Evolutionary conservation across 2,329 filamentous ascomycete species (phyloP).

Genomic region (Monosporascus sp.): DNA sequence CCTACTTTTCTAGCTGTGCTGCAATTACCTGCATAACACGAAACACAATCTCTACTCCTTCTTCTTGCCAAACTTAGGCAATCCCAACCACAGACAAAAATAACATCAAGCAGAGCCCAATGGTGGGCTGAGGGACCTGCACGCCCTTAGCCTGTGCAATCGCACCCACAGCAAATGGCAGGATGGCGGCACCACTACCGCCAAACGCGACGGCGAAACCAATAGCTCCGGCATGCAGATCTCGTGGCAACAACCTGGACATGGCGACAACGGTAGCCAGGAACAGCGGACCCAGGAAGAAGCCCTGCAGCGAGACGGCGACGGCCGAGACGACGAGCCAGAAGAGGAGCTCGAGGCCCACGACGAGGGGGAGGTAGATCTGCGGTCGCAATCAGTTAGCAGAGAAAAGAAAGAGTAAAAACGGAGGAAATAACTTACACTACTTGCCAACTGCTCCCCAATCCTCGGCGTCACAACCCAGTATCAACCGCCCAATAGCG

Average conservation of each 20-base stretch:
- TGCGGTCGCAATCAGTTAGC: no score
- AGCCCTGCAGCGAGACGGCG: conserved; percentile 65
- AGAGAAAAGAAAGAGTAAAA: no score
- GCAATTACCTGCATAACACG: no score
- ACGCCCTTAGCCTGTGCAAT: conserved; percentile 55
- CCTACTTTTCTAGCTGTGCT: no score
- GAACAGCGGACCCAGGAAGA: conserved; percentile 75
- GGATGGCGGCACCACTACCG: conserved; percentile 39
- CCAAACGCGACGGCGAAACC: conserved; percentile 54
- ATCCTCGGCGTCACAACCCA: no score
- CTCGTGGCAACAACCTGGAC: conserved; percentile 62
- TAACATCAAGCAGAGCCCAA: conserved; percentile 43
- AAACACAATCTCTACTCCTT: conserved; percentile 20
- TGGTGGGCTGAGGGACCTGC: conserved; percentile 45
- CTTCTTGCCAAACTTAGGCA: conserved; percentile 38
- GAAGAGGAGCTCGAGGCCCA: conserved; percentile 27
- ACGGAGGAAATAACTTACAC: no score
- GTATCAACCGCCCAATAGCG: no score
- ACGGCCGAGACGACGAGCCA: conserved; percentile 75
- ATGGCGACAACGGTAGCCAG: conserved; percentile 65
- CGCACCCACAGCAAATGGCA: conserved; percentile 62
- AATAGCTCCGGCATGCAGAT: conserved; percentile 71
- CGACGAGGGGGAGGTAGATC: no score
- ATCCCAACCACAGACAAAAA: conserved; percentile 41
- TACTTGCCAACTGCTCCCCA: no score